phyloP scores from a whole-genome alignment of 257 asterid species.

The Solanum sejunctum region DNA sequence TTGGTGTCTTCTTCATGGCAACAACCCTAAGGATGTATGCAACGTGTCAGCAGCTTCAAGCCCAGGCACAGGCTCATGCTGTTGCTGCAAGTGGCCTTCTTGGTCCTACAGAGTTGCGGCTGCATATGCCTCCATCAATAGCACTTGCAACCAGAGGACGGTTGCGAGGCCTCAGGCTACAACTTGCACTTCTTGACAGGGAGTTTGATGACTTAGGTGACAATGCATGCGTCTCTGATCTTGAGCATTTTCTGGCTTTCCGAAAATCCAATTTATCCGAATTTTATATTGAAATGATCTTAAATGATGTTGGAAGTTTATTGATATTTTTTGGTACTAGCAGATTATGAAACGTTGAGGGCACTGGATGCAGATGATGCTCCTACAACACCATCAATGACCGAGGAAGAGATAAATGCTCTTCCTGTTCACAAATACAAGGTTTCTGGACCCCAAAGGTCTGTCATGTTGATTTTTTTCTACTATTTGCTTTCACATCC shows the following conservation, averaged over 20 bases:
- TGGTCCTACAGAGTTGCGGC: constrained; percentile 89
- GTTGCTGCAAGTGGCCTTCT: constrained; percentile 93
- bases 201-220: constrained; percentile 94
- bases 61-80: constrained; percentile 99
- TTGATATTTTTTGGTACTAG: constrained; percentile 4
- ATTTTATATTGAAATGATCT: neutral
- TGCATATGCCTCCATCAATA: constrained; percentile 98
- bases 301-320: neutral
- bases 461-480: constrained; percentile 9
- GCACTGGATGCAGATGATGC: constrained; percentile 85
- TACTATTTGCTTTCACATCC: neutral
- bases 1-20: constrained; percentile 92
- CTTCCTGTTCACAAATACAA: constrained; percentile 96
- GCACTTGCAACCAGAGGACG: constrained; percentile 93
- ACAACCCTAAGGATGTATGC: constrained; percentile 94
- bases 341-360: constrained; percentile 92
- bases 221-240: neutral
- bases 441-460: constrained; percentile 68
- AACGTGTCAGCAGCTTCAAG: constrained; percentile 98
- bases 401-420: constrained; percentile 89
- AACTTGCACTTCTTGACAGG: constrained; percentile 98
- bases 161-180: constrained; percentile 94
- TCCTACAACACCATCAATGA: constrained; percentile 79
- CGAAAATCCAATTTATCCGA: neutral
- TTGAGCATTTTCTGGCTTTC: neutral